Evolutionary conservation across 2,329 filamentous ascomycete genomes (phyloP).

Genomic region (Ceratocystiopsis sp.): DNA sequence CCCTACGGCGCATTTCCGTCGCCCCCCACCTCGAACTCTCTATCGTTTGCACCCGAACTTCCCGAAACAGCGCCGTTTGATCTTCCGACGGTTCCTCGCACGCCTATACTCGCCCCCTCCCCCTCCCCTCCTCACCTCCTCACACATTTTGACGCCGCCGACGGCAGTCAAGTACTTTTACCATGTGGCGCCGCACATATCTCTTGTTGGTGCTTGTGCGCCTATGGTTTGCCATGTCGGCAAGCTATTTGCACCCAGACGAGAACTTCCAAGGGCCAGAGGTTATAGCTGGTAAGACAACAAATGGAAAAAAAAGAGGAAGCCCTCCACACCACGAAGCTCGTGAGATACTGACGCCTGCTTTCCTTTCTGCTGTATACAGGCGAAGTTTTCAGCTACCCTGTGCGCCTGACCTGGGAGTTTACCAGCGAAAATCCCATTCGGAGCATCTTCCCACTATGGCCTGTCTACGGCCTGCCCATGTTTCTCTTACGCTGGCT

Average conservation of each 20-base stretch:
- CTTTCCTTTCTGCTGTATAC: slow-evolving; percentile 2
- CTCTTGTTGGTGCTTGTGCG: slow-evolving; percentile 70
- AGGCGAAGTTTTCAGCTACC: slow-evolving; percentile 90
- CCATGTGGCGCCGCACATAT: slow-evolving; percentile 86
- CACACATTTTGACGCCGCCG: background rate
- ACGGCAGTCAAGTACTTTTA: background rate
- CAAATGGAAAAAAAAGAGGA: background rate
- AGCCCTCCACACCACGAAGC: too few species aligned
- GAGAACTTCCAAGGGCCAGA: slow-evolving; percentile 98
- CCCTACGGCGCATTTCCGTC: too few species aligned
- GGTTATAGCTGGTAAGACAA: slow-evolving; percentile 70
- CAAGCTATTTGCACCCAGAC: slow-evolving; percentile 95
- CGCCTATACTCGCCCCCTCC: background rate
- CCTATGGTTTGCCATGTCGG: slow-evolving; percentile 83
- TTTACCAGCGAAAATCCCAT: slow-evolving; percentile 80
- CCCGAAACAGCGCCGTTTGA: too few species aligned
- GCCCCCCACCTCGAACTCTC: background rate
- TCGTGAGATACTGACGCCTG: too few species aligned
- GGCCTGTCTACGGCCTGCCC: slow-evolving; percentile 85
- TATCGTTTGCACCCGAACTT: background rate
- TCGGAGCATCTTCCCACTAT: slow-evolving; percentile 90
- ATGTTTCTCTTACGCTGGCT: slow-evolving; percentile 89
- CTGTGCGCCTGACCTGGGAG: slow-evolving; percentile 84
- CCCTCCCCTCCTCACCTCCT: background rate
- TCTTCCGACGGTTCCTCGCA: background rate